Evolutionary conservation across 768 basidiomycete species (phyloP), one percentile per base, ranked within the genome.

Genomic region (Tulasnella sp.): DNA sequence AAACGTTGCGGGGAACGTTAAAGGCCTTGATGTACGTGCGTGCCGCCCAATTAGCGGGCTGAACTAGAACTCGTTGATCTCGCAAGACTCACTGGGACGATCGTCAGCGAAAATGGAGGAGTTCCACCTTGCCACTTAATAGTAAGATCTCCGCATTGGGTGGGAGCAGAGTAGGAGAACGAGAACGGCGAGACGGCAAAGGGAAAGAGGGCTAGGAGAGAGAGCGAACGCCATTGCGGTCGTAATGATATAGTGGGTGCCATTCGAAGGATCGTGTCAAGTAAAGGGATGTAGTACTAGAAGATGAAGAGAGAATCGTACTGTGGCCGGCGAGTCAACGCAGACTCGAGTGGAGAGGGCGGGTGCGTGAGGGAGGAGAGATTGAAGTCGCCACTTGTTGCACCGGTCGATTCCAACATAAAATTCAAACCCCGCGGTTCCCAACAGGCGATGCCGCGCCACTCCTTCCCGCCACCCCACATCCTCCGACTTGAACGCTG

Each of bases 91-190:
- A 61, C 60, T 27, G 60, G 58, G 21, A 59, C 46, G 11, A 61
- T 17, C 6, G 51, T 48, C n/a, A 61, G 25, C 17, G 25, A 23
- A 29, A 50, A 61, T 7, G 60, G 60, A 32, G 58, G 25, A 4
- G 34, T 51, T 15, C 60, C 60, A 19, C 60, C 60, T 1, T 25
- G 31, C 60, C 60, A 61, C 5, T 25, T 59, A 34, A 61, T 15
- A 5, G 60, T 61, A 27, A 61, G 40, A 9, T 41, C 31, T 15
- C 49, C 60, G 40, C 60, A 61, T 40, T 61, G 58, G 14, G 58
- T 43, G 35, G 60, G 60, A n/a, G 57, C 58, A 11, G 46, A 46
- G 34, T 59, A 60, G 1, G 60, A 49, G 59, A 61, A 61, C 8
- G 59, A 59, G 36, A 60, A 60, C 6, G 50, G 40, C 27, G 32